These are phyloP conservation scores for Tuber calosporum DNA, from an alignment of 495 filamentous ascomycete species.

Conservation along the genomic window DNA sequence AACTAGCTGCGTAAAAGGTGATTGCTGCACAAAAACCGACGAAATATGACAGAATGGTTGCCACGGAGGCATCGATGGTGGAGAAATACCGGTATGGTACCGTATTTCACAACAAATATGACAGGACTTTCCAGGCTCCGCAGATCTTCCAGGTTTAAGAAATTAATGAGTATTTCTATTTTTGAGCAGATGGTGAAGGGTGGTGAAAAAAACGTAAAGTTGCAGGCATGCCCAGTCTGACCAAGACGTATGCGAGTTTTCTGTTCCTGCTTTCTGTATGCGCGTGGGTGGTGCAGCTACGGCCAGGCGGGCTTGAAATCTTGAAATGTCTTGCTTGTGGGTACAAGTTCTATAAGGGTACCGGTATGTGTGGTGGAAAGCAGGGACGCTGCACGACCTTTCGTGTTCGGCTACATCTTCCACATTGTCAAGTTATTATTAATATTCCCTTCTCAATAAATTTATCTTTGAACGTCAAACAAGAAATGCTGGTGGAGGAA, in stretches of 20 bases:
- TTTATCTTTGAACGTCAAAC: background rate
- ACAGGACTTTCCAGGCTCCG: slow-evolving; percentile 12
- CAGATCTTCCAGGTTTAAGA: slow-evolving; percentile 25
- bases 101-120: slow-evolving; percentile 1
- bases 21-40: background rate
- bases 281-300: slow-evolving; percentile 31
- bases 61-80: background rate
- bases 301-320: slow-evolving; percentile 6
- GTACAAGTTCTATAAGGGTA: background rate
- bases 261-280: slow-evolving; percentile 39
- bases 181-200: slow-evolving; percentile 23
- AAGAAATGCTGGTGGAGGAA: background rate
- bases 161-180: background rate
- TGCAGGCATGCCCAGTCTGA: slow-evolving; percentile 7
- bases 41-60: background rate
- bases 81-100: slow-evolving; percentile 1
- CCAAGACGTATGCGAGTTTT: slow-evolving; percentile 21
- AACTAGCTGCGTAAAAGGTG: background rate
- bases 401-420: slow-evolving; percentile 33
- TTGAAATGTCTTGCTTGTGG: background rate
- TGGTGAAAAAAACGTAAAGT: slow-evolving; percentile 28
- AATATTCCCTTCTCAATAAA: background rate
- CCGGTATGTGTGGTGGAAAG: slow-evolving; percentile 5
- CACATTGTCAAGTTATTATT: slow-evolving; percentile 18
- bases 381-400: slow-evolving; percentile 26